These are phyloP conservation scores for Paragyromitra xinjiangensis DNA, from an alignment of 495 filamentous ascomycete species.

Conservation along the genomic window DNA sequence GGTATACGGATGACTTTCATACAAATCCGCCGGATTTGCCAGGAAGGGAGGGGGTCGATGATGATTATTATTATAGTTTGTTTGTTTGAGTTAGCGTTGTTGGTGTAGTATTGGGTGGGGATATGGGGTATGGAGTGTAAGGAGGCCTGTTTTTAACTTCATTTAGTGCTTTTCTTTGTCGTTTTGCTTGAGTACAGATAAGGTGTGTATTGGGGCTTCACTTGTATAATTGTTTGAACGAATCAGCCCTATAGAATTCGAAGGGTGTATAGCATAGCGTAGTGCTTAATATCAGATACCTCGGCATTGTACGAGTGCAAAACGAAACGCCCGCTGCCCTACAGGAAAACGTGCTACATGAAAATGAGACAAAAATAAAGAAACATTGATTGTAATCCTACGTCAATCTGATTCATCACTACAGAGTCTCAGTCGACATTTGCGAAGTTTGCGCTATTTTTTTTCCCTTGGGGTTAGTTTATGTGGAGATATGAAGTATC, in stretches of 20 bases:
- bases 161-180: slow-evolving; percentile 5
- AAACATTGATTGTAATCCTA: slow-evolving; percentile 1
- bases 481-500: slow-evolving; percentile 28
- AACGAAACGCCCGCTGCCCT: not conserved
- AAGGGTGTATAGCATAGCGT: slow-evolving; percentile 14
- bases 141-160: slow-evolving; percentile 19
- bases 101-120: not conserved
- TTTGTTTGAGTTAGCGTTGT: slow-evolving; percentile 54
- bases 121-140: slow-evolving; percentile 23
- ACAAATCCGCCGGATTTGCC: slow-evolving; percentile 67
- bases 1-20: slow-evolving; percentile 76
- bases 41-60: slow-evolving; percentile 69
- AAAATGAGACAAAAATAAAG: not conserved
- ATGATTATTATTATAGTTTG: slow-evolving; percentile 76
- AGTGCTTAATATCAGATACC: slow-evolving; percentile 40
- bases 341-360: not conserved
- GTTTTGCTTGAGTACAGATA: slow-evolving; percentile 1
- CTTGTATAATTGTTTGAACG: slow-evolving; percentile 31
- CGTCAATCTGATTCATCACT: not conserved
- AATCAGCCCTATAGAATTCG: slow-evolving; percentile 7
- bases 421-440: not conserved
- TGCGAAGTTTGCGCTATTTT: not conserved
- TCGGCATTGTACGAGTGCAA: slow-evolving; percentile 16
- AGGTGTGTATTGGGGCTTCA: not conserved
- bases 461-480: slow-evolving; percentile 9